Base-by-base conservation (phyloP, 2,329 filamentous ascomycete genomes). In the Trichoderma endophyticum region DNA sequence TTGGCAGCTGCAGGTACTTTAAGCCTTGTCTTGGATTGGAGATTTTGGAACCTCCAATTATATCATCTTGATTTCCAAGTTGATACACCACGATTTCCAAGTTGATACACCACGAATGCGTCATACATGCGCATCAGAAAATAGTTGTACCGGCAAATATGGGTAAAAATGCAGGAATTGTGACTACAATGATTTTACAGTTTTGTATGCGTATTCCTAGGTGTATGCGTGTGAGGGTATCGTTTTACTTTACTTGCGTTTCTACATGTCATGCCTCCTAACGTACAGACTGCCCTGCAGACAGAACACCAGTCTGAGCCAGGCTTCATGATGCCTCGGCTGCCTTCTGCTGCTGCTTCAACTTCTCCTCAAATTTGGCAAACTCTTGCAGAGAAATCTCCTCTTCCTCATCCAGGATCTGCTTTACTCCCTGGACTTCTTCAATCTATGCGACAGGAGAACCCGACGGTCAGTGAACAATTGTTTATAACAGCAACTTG, bases 321-420 rank as follows among this genome's bases (percentile, higher is more conserved):
- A 36, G 36, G 18, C 26, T 62, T 70, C 21, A 51, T 48, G 57
- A 32, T 12, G 67, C 57, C 57, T 54, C 67, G 30, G 57, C 67
- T 21, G 11, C 26, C 67, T 54, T 61, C 30, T 54, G 57, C 75
- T 54, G 57, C 75, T 84, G 83, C 79, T 85, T 87, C 71, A 90
- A 81, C 82, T 89, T 98, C 84, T 98, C 93, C 81, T 98, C 95
- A 79, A 98, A 98, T 82, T 93, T 96, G 75, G 92, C 93, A 83
- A 99, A 98, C 79, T 98, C 95, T 76, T 91, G 84, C 78, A 95
- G 82, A 0, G 95, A 90, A 75, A 98, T 88, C 81, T 97, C 93
- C 80, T 98, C 96, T 82, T 98, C 96, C 77, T 93, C 88, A 77
- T 98, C 95, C 77, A 97, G 82, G 3, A 98, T 92, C 81, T 98